Evolutionary conservation across 257 asterid genomes (phyloP).

Genomic region (Capsicum baccatum): DNA sequence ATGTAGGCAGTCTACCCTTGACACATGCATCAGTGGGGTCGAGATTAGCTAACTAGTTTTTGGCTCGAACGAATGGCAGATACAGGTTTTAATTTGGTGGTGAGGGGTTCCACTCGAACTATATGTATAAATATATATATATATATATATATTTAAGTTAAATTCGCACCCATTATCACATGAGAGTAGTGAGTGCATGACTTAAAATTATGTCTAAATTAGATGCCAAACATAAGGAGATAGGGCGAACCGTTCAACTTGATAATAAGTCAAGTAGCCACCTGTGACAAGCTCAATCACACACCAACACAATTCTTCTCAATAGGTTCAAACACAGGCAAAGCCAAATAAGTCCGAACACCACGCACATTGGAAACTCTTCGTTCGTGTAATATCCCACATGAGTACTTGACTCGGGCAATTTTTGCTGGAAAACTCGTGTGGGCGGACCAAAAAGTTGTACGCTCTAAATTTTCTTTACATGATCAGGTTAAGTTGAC

Average conservation of each 20-base stretch:
- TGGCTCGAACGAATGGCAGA: no score
- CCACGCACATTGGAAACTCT: slow-evolving; percentile 26
- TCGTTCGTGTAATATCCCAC: slow-evolving; percentile 19
- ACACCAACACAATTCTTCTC: slow-evolving; percentile 24
- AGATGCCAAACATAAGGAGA: neutral
- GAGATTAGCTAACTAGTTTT: no score
- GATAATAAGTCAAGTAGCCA: slow-evolving; percentile 27
- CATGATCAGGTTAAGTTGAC: neutral
- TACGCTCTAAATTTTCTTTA: neutral
- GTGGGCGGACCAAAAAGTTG: slow-evolving; percentile 20
- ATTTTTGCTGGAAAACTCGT: slow-evolving; percentile 29
- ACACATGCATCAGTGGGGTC: no score
- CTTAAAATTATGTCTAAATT: neutral
- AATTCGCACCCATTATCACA: neutral
- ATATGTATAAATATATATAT: neutral
- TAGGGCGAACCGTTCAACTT: slow-evolving; percentile 21
- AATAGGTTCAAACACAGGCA: slow-evolving; percentile 28
- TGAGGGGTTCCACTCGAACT: neutral
- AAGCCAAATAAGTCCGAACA: slow-evolving; percentile 21
- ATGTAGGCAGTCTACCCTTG: no score
- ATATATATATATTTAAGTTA: no score
- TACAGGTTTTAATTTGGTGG: neutral
- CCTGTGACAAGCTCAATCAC: slow-evolving; percentile 30
- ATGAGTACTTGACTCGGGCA: slow-evolving; percentile 29
- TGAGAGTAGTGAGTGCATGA: neutral